These are phyloP conservation scores for Paramecium biaurelia DNA, from an alignment of 73 alveolate genomes.

Conservation along the genomic window DNA sequence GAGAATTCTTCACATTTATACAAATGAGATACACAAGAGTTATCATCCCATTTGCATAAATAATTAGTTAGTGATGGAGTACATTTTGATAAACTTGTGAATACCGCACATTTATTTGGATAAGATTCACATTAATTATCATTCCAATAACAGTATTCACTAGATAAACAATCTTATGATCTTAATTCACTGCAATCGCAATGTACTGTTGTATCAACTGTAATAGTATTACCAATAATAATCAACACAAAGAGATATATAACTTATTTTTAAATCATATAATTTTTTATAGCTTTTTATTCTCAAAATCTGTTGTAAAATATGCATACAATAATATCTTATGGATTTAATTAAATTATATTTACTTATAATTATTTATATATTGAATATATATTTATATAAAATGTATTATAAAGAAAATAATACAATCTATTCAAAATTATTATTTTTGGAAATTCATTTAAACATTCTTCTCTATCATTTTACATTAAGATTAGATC, in stretches of 20 bases:
- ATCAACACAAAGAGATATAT: not conserved
- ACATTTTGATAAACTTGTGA: not conserved
- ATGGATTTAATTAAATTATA: not conserved
- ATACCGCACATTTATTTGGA: not conserved
- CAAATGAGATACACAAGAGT: not conserved
- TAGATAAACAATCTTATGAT: not conserved
- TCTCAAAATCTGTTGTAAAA: not conserved
- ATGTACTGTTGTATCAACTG: not conserved
- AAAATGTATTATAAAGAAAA: not conserved
- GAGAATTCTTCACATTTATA: not conserved
- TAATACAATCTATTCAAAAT: constrained; percentile 1
- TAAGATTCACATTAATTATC: not conserved
- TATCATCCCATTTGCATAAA: not conserved
- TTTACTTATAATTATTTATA: not conserved
- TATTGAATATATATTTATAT: not conserved
- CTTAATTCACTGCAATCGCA: not conserved
- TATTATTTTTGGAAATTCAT: constrained; percentile 55
- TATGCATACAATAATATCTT: not conserved
- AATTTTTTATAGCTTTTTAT: not conserved
- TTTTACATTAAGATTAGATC: too few relatives aligned
- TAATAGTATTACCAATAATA: not conserved
- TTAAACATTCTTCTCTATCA: too few relatives aligned
- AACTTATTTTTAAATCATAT: not conserved
- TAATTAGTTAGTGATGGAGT: not conserved
- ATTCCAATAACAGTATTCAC: not conserved